A percentile compares a stretch with the other conserved stretches of the same genome.
phyloP scores from a whole-genome alignment of 345 rosid genomes.

The Salix dunnii region DNA sequence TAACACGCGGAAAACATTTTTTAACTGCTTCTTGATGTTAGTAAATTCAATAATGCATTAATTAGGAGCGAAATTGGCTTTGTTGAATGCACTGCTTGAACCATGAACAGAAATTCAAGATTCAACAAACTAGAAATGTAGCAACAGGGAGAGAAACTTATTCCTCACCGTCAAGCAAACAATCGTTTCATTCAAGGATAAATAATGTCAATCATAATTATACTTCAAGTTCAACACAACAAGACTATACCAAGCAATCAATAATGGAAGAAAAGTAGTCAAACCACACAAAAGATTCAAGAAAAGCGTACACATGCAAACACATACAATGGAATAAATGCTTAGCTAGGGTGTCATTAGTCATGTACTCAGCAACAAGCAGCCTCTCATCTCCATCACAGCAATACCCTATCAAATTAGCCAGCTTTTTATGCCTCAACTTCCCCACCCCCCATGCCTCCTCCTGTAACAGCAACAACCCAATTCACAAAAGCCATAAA shows the following conservation, averaged over 20 bases:
- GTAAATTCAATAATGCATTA: neutral
- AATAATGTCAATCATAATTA: neutral
- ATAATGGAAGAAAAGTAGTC: neutral
- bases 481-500: slow-evolving; percentile 11
- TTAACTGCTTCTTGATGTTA: too few relatives aligned
- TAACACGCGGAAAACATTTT: neutral
- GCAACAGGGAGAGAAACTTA: neutral
- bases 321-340: slow-evolving; percentile 87
- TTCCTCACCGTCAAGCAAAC: neutral
- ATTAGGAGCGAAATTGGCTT: slow-evolving; percentile 4
- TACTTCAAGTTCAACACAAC: neutral
- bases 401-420: slow-evolving; percentile 96
- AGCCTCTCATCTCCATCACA: slow-evolving; percentile 95
- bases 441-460: slow-evolving; percentile 93
- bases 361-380: slow-evolving; percentile 97
- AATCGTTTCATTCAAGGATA: neutral
- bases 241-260: neutral
- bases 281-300: neutral
- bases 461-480: slow-evolving; percentile 46
- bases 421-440: slow-evolving; percentile 72
- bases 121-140: slow-evolving; percentile 1
- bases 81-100: neutral
- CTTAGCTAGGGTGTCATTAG: slow-evolving; percentile 94
- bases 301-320: neutral
- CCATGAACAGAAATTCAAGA: slow-evolving; percentile 3